phyloP scores from a whole-genome alignment of 2,329 filamentous ascomycete species.

The Paraphoma chrysanthemicola region DNA sequence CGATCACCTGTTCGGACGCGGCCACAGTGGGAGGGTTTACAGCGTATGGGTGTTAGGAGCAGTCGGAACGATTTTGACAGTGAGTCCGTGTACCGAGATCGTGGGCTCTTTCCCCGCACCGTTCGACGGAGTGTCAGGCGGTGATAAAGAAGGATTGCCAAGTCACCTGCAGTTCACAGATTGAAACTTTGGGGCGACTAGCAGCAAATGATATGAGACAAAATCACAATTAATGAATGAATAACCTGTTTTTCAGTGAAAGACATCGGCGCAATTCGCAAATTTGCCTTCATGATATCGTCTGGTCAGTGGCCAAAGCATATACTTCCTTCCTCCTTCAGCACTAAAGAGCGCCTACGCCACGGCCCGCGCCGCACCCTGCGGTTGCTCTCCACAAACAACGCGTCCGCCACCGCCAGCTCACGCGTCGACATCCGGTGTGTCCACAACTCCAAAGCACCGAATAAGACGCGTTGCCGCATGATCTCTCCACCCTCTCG shows the following conservation, averaged over 20 bases:
- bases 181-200: no score
- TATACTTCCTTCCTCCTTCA: neutral
- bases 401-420: constrained; percentile 26
- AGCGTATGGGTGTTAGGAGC: constrained; percentile 32
- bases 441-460: constrained; percentile 29
- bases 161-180: no score
- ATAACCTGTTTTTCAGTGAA: no score
- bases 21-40: constrained; percentile 22
- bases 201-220: no score
- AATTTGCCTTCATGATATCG: no score
- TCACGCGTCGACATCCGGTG: constrained; percentile 36
- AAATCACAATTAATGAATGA: no score
- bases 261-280: no score
- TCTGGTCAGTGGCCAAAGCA: neutral
- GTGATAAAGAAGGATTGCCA: constrained; percentile 9
- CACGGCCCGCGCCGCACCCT: neutral
- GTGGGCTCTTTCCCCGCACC: constrained; percentile 9
- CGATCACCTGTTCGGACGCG: constrained; percentile 16
- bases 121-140: constrained; percentile 28
- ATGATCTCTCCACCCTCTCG: constrained; percentile 25
- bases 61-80: constrained; percentile 18
- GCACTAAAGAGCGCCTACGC: neutral
- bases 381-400: neutral
- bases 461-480: constrained; percentile 29
- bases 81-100: neutral